Evolutionary conservation across 345 rosid species (phyloP), one percentile per base, ranked within the genome.

Genomic region (Sonneratia caseolaris): DNA sequence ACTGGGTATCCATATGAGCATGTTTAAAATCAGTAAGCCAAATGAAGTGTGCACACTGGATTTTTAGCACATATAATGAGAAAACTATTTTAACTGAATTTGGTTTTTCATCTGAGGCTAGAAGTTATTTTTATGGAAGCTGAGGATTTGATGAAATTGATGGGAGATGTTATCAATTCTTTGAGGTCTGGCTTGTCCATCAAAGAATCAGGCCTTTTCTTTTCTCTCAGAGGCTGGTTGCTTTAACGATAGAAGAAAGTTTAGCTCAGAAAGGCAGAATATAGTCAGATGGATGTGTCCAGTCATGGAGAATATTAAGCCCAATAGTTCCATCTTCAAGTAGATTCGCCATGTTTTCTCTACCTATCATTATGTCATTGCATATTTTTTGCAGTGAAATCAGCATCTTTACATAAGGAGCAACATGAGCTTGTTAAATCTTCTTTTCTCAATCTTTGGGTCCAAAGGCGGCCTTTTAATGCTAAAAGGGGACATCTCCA

Each of bases 331-430:
- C 11, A 12, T 37, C n/a, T 37, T 7, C 22, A 16, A 37, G 40
- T 36, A 66, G n/a, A 66, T n/a, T 42, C 4, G 9, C 13, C n/a
- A 37, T 66, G 12, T 66, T 15, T 66, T 66, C 13, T 36, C 3
- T 66, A 37, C 55, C 22, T 45, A 37, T 18, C 27, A 0, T 68
- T 68, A 22, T 32, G 4, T 16, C 40, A 68, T 21, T 22, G 9
- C 53, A 0, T 68, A 43, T 36, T 22, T 38, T 21, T 68, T 68
- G 70, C 70, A 68, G 70, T 68, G 70, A 68, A 68, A 48, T 42
- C 70, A 11, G 13, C 35, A 13, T 45, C 35, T 9, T 32, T 16
- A 13, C 36, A 14, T 3, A 67, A 43, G 70, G 55, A 14, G 37
- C 49, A n/a, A 24, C 51, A 68, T 68, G 49, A 21, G 69, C 69